Base-by-base conservation (phyloP, 192 early-diverging fungal species). In the Coemansia sp. region DNA sequence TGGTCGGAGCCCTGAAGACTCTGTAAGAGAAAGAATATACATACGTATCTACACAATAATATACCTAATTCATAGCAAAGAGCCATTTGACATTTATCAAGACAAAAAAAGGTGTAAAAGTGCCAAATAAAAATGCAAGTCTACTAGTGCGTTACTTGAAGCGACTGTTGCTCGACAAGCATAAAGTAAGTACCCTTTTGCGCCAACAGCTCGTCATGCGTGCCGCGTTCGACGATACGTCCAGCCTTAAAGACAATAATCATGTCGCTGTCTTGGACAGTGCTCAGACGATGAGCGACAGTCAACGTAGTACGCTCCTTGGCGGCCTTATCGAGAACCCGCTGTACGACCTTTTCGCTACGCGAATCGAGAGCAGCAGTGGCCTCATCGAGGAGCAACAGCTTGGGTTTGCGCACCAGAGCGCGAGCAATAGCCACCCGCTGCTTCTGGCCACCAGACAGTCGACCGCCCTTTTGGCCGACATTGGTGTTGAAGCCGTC, bases 401-500 rank as follows among this genome's bases (percentile, higher is more conserved):
- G 73, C 74, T 90, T 90, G 42, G 96, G 95, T 63, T 94, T 90
- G 60, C 94, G 90, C 60, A 97, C 91, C 40, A 97, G 77, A 0
- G 96, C 94, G 41, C 96, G 88, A 0, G 94, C 94, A 88, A 94
- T 94, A 6, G 93, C 94, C 66, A 98, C 88, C 29, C 96, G 89
- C 87, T 97, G 95, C 77, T 97, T 97, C 77, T 97, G 95, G 41
- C 95, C 95, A 60, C 94, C 95, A 61, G 91, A 93, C 18, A 97
- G 72, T 67, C 86, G 77, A 65, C 92, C 87, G 31, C 90, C 91
- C 49, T 86, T 77, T 73, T 95, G 94, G 74, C 97, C 97, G 38
- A 97, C 93, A 29, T 79, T 73, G 9, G 95, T 97, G 54, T 94
- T 89, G 74, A 94, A 95, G 18, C 89, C 89, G 29, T 93, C 76